Conservation (phyloP, 371 early-diverging fungal species). For the Haplosporangium sp. region DNA sequence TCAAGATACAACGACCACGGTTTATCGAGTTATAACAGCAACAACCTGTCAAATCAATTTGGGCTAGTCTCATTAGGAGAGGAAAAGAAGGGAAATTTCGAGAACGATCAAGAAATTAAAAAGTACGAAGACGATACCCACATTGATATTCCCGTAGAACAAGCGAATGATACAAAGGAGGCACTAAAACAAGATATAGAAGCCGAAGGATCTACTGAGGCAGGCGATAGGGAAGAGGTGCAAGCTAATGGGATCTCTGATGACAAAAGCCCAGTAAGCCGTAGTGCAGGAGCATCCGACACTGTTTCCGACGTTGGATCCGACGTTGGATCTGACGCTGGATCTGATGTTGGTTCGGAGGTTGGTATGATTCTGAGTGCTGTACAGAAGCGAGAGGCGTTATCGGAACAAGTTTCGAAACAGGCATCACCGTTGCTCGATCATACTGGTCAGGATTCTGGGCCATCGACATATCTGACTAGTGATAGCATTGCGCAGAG, state of each 20-base stretch:
- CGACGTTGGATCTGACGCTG: slow-evolving; percentile 20
- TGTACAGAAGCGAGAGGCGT: slow-evolving; percentile 34
- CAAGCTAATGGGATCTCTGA: not conserved
- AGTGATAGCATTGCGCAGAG: not conserved
- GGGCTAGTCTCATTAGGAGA: not conserved
- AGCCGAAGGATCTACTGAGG: not conserved
- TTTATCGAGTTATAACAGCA: not conserved
- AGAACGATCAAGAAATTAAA: not conserved
- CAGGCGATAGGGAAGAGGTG: not conserved
- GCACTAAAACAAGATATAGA: not conserved
- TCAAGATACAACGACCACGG: not conserved
- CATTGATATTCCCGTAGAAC: not conserved
- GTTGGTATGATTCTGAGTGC: slow-evolving; percentile 50
- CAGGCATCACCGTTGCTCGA: slow-evolving; percentile 18
- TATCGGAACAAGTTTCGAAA: slow-evolving; percentile 29
- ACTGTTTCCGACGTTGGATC: slow-evolving; percentile 49
- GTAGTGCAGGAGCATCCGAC: slow-evolving; percentile 25
- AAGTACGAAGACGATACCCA: not conserved
- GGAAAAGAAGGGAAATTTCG: not conserved
- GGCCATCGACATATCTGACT: not conserved
- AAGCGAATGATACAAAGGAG: not conserved
- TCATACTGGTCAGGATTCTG: not conserved
- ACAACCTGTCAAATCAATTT: not conserved
- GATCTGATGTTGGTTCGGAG: slow-evolving; percentile 50
- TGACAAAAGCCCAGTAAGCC: slow-evolving; percentile 1